Evolutionary conservation across 352 stramenopile genomes (phyloP), one percentile per base, ranked within the genome.

Genomic region (Globisporangium alternatum): DNA sequence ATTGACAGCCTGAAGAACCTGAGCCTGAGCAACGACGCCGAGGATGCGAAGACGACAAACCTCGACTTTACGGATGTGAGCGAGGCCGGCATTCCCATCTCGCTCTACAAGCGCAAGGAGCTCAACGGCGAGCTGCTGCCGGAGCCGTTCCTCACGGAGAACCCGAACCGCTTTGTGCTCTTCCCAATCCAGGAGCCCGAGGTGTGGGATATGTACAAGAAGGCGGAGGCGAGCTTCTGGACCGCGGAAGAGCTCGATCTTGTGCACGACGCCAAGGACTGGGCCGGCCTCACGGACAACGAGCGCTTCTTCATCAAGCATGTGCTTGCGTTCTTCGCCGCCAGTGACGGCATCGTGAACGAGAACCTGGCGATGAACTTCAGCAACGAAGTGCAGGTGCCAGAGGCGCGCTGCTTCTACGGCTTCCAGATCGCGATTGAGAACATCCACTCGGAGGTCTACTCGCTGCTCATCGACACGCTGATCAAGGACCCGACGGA

Each of bases 371-470:
- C 96, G 30, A 96, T 97, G 77, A 99, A 99, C 84, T 99, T 99
- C 69, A 97, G 86, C 69, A 99, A 93, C 48, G 96, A 99, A 75
- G 93, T 99, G 58, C 96, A 98, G 69, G 86, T 97, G 25, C 84
- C 96, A 0, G 98, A 99, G 77, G 98, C 97, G 53, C 89, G 97
- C 12, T 99, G 96, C 81, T 99, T 99, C 75, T 99, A 99, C 74
- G 97, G 97, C 48, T 99, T 99, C 76, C 98, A 99, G 86, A 99
- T 99, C 75, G 97, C 97, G 30, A 99, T 99, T 52, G 98, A 99
- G 76, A 99, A 99, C 81, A 99, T 99, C 76, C 98, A 99, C 85
- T 98, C 88, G 54, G 98, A 99, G 78, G 97, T 99, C 17, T 99
- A 99, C 80, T 98, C 90, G 66, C 86, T 99, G 22, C 83, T 99